These are phyloP conservation scores for Puccinia triticina DNA, from an alignment of 1,284 basidiomycete species.

Conservation along the genomic window DNA sequence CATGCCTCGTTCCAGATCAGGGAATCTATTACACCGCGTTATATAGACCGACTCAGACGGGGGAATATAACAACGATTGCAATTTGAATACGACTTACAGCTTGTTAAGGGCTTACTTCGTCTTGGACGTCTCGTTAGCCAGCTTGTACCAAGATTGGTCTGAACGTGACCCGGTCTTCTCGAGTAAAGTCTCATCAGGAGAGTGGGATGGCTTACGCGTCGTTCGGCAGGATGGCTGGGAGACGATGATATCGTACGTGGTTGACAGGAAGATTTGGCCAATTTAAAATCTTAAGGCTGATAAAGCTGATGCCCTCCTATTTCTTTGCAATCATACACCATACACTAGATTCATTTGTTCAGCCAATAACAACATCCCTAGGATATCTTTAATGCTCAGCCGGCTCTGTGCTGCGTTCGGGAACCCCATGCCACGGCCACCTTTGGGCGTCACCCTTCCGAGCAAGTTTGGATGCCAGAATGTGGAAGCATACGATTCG, in stretches of 20 bases:
- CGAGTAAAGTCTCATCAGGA: slow-evolving; percentile 58
- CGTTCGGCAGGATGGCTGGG: slow-evolving; percentile 92
- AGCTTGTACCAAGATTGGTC: slow-evolving; percentile 78
- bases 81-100: slow-evolving; percentile 66
- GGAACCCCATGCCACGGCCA: slow-evolving; percentile 53
- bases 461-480: slow-evolving; percentile 62
- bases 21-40: slow-evolving; percentile 64
- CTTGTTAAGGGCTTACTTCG: slow-evolving; percentile 88
- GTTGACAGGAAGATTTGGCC: not conserved
- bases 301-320: not conserved
- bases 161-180: slow-evolving; percentile 74
- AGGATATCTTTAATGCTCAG: slow-evolving; percentile 89
- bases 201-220: slow-evolving; percentile 70
- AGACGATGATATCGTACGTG: slow-evolving; percentile 84
- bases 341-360: slow-evolving; percentile 90
- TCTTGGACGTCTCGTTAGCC: slow-evolving; percentile 76
- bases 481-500: slow-evolving; percentile 44
- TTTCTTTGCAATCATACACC: not conserved
- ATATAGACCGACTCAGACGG: slow-evolving; percentile 48
- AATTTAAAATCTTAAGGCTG: not conserved
- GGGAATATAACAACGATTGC: slow-evolving; percentile 60
- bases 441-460: slow-evolving; percentile 34
- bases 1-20: slow-evolving; percentile 10
- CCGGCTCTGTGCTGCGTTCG: slow-evolving; percentile 55
- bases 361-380: slow-evolving; percentile 93